A percentile compares a stretch with the other conserved stretches of the same genome.
phyloP scores from a whole-genome alignment of 2,329 filamentous ascomycete species.

The Botrytis medusae region DNA sequence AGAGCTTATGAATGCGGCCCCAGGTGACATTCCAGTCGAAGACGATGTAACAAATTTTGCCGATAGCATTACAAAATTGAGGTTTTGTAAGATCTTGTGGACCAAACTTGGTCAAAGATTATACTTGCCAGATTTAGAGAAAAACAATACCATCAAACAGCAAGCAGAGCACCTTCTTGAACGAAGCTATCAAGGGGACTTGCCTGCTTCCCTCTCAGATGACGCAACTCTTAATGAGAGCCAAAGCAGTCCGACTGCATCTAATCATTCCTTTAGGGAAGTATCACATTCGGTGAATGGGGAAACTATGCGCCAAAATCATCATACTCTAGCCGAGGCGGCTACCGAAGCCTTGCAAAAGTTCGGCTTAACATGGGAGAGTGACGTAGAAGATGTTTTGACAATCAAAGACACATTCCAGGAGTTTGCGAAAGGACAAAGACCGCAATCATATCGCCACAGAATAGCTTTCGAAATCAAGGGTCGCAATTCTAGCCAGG shows the following conservation, averaged over 20 bases:
- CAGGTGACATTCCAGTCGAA: background rate
- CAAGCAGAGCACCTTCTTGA: background rate
- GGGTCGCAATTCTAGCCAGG: background rate
- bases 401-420: slow-evolving; percentile 8
- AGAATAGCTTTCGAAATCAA: slow-evolving; percentile 10
- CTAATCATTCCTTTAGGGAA: background rate
- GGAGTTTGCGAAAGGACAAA: background rate
- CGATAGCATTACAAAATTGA: background rate
- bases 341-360: background rate
- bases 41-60: background rate
- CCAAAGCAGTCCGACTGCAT: too few species aligned
- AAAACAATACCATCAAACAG: background rate
- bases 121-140: background rate
- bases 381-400: slow-evolving; percentile 4
- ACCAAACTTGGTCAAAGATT: background rate
- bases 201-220: background rate
- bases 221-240: too few species aligned
- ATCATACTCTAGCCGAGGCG: background rate
- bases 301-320: background rate
- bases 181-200: background rate
- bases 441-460: slow-evolving; percentile 4
- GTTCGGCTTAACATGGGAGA: background rate
- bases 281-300: too few species aligned
- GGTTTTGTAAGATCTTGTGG: background rate
- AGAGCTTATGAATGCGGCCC: background rate